Evolutionary conservation across 495 filamentous ascomycete genomes (phyloP), one percentile per base, ranked within the genome.

Genomic region (Symbiotaphrina buchneri): DNA sequence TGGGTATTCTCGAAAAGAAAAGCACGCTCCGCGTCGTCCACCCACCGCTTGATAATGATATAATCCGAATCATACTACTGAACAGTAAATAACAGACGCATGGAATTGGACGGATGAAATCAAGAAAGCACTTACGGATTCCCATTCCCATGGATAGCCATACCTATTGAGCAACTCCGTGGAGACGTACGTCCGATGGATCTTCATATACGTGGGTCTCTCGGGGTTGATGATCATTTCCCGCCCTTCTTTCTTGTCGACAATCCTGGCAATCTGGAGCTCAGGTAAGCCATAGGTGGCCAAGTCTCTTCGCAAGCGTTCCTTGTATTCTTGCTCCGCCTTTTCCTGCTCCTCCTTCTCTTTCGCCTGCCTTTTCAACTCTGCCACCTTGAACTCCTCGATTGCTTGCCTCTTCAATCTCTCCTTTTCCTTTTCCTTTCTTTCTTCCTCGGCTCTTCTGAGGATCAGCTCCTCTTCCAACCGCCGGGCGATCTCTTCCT

Each of bases 1-100:
- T 59, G 54, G 6, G 75, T 77, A 54, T 84, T 74, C 8, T 62
- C 53, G 54, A 77, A 84, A 29, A 84, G 65, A 29, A 69, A 49
- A 27, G 74, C 61, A 41, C 81, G 77, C 41, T 79, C 63, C 37
- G 68, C 60, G 47, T 81, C 70, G 24, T 60, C 58, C 37, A 84
- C 67, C 68, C 67, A 81, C 32, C 65, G 58, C 47, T 78, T 78
- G 57, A 84, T 79, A 33, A 84, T 49, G 33, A 84, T 58, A 38
- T 68, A 82, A 32, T 74, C 67, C 29, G 62, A 57, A 38, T 84
- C 73, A 53, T 62, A 42, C 47, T 51, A 21, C n/a, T n/a, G n/a
- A n/a, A n/a, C n/a, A n/a, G n/a, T n/a, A n/a, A n/a, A n/a, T n/a
- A 30, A 30, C 27, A 7, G 27, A 15, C 27, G n/a, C 21, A 27